A percentile compares a stretch with the other conserved stretches of the same genome.
Conservation (phyloP, 345 rosid species). For the Corchorus capsularis region DNA sequence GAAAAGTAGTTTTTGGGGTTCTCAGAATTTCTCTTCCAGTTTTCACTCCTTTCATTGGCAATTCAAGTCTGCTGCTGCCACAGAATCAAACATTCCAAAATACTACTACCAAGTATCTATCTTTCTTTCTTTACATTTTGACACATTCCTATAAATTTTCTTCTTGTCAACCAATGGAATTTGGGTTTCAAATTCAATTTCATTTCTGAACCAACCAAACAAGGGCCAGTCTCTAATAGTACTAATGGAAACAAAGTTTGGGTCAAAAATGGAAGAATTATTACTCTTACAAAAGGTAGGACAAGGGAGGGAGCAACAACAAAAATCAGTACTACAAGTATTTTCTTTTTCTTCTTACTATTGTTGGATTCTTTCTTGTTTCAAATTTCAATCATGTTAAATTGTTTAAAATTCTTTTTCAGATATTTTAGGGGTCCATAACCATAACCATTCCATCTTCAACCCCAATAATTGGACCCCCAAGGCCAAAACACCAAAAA, state of each 20-base stretch:
- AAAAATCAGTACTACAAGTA: not conserved
- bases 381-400: not conserved
- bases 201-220: too few species aligned
- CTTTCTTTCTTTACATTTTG: not conserved
- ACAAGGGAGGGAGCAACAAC: too few species aligned
- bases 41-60: not conserved
- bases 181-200: too few species aligned
- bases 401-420: not conserved
- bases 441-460: not conserved
- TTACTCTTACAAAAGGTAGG: not conserved
- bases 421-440: not conserved
- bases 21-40: too few species aligned
- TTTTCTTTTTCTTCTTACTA: not conserved
- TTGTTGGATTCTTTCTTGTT: not conserved
- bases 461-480: not conserved
- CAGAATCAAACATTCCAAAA: conserved; percentile 3
- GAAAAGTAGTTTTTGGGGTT: not conserved
- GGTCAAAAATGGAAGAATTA: not conserved
- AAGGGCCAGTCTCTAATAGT: not conserved
- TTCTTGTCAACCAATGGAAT: too few species aligned
- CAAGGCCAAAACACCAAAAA: not conserved
- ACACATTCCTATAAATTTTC: not conserved
- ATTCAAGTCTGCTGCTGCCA: not conserved
- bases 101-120: too few species aligned
- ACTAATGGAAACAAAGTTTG: not conserved